Evolutionary conservation across 768 basidiomycete genomes (phyloP), one percentile per base, ranked within the genome.

Genomic region (Boletus sensibilis): DNA sequence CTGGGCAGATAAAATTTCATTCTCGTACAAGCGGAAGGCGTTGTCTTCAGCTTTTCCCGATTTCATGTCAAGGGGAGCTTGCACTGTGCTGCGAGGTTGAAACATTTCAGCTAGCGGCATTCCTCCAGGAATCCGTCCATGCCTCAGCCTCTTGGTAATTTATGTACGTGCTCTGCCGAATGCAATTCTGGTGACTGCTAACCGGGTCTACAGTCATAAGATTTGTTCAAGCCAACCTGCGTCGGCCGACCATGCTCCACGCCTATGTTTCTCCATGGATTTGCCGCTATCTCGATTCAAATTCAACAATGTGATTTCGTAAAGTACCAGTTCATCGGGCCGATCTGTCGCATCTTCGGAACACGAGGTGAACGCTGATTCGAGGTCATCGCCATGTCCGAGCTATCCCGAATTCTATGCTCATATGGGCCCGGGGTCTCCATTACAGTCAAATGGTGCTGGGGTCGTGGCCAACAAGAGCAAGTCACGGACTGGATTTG

Each of bases 1-100:
- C 68, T 72, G 68, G 64, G 68, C 11, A 72, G 55, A 73, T 47
- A 14, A 48, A 57, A 2, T 11, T 55, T 40, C 64, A 55, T 27
- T 51, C 58, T 63, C 55, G 58, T 57, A 35, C 35, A 25, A 13
- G 44, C 21, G 18, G 20, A 46, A 47, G 47, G 27, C 37, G 6
- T 27, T 29, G 21, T 49, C 42, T 39, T 27, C 38, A 33, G 39
- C 29, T 49, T 42, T 53, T 44, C 48, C 37, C 23, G 33, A 40
- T 23, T 52, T 56, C 29, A 38, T 29, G 10, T 39, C n/a, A 16
- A 53, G 21, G 42, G 47, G 21, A 42, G 37, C n/a, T 33, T 40
- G 12, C 33, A 34, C 3, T 50, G 18, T 41, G 18, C 31, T 34
- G 39, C 52, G 59, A 56, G 64, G 52, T 31, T 55, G 62, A 47